Evolutionary conservation across 306 rosid genomes (phyloP), one percentile per base, ranked within the genome.

Genomic region (Gleditsia sinensis): DNA sequence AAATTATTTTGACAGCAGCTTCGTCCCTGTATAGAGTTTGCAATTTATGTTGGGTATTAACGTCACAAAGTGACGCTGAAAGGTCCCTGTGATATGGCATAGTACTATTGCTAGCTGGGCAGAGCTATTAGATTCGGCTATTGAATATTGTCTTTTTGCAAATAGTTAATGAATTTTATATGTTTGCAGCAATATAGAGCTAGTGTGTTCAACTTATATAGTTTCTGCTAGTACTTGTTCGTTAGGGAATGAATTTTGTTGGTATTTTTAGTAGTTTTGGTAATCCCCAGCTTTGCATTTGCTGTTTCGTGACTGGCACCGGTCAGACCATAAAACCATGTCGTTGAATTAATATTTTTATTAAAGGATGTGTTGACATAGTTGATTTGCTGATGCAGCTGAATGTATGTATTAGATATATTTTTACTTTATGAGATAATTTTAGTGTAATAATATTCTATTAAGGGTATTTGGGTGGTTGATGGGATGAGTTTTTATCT

Each of bases 1-100:
- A 65, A 71, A 57, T 64, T 45, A 63, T 34, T 63, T 69, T 70
- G 48, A 74, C 74, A 3, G 59, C 40, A 21, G 53, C 48, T 81
- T 70, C 20, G 32, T 36, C 28, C 50, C 51, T 55, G 32, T 3
- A n/a, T 40, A 28, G 39, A 28, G 59, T 19, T 28, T 70, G 42
- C 58, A 1, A 62, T 37, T 62, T 13, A 34, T 20, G 30, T 75
- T 54, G 60, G 51, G 20, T 46, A 33, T 62, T 14, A 49, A 55
- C 12, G 7, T 54, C 21, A n/a, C 73, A 7, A 33, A 8, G 5
- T 24, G 17, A 53, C 17, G 9, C 55, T 39, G 28, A 63, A 69
- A 69, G 24, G 58, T 64, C 57, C 68, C 21, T 50, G 7, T 11
- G 77, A 3, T 56, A 36, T 68, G 67, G 67, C 55, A 32, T 51